Conservation (phyloP, 257 asterid species). For the Nyctanthes arbortristis region DNA sequence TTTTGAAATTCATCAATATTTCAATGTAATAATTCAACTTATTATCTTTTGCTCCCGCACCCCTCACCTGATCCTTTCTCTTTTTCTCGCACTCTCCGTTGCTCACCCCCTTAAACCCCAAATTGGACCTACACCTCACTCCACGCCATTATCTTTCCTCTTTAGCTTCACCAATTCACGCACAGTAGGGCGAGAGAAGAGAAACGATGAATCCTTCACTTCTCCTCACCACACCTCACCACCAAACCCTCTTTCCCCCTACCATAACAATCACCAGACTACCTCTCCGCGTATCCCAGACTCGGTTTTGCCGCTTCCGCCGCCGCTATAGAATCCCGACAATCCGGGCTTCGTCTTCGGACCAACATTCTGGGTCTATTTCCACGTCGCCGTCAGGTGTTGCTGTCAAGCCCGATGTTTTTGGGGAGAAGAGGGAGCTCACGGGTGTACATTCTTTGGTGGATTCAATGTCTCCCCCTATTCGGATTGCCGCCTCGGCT, state of each 20-base stretch:
- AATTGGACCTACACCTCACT: background rate
- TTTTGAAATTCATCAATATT: too few species aligned
- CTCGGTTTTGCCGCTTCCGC: slow-evolving; percentile 34
- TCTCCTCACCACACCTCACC: slow-evolving; percentile 41
- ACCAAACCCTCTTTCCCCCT: slow-evolving; percentile 30
- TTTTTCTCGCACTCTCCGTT: background rate
- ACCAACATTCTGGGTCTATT: slow-evolving; percentile 10
- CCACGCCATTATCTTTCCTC: background rate
- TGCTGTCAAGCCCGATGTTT: slow-evolving; percentile 48
- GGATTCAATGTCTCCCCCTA: slow-evolving; percentile 72
- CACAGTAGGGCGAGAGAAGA: slow-evolving; percentile 7
- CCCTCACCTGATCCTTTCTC: slow-evolving; percentile 9
- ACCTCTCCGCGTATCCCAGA: slow-evolving; percentile 31
- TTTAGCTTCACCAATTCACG: background rate
- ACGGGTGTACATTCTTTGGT: slow-evolving; percentile 65
- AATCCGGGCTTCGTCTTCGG: slow-evolving; percentile 32
- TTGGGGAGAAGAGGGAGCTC: slow-evolving; percentile 73
- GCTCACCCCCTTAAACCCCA: slow-evolving; percentile 1
- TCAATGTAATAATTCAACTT: too few species aligned
- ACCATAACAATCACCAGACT: slow-evolving; percentile 40
- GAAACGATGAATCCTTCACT: slow-evolving; percentile 54
- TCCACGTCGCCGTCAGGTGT: slow-evolving; percentile 18
- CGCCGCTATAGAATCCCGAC: slow-evolving; percentile 35
- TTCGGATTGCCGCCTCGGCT: slow-evolving; percentile 75
- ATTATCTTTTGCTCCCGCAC: slow-evolving; percentile 33